Base-by-base conservation (phyloP, 2,329 filamentous ascomycete species). In the Rhinocladiella mackenziei region DNA sequence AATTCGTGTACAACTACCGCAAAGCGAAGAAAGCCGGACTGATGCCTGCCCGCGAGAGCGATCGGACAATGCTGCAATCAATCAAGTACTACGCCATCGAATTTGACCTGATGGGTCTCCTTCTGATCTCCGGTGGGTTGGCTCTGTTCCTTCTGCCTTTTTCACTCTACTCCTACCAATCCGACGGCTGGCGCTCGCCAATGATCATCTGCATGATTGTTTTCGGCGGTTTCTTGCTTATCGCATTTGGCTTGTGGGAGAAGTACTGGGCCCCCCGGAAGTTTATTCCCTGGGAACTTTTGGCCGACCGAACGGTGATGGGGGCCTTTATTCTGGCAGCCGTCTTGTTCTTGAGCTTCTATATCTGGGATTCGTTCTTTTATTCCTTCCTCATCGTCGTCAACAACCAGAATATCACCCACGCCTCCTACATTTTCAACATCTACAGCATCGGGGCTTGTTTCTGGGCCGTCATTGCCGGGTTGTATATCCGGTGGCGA, bases 111-210 rank as follows among this genome's bases (percentile, higher is more conserved):
- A 45, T 80, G 17, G 81, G 82, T 8, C 65, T 83, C 17, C 45
- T 84, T 19, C 65, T 84, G 2, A 65, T 84, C 34, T 71, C 73
- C n/a, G 68, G 65, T 1, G 81, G 79, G 0, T 73, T 83, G 56
- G 70, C 76, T 1, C 64, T 84, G 3, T 77, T 85, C 60, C 70
- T 85, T 4, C 69, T 86, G 13, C 76, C 81, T 0, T 81, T 86
- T 63, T 77, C 66, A 28, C 68, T 86, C 10, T 66, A 70, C 48
- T 41, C 58, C 7, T 61, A 57, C 28, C 63, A 69, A 28, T 23
- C 54, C 39, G 18, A 52, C 11, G 45, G 57, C 5, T 76, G 70
- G 70, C 53, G 56, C 7, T 68, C 70, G 2, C 61, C 69, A 6
- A 46, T 70, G 18, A 68, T 77, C 48, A 69, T 77, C 43, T 62